Conservation (phyloP, 2,329 filamentous ascomycete species). For the Herpomyces periplanetae region DNA sequence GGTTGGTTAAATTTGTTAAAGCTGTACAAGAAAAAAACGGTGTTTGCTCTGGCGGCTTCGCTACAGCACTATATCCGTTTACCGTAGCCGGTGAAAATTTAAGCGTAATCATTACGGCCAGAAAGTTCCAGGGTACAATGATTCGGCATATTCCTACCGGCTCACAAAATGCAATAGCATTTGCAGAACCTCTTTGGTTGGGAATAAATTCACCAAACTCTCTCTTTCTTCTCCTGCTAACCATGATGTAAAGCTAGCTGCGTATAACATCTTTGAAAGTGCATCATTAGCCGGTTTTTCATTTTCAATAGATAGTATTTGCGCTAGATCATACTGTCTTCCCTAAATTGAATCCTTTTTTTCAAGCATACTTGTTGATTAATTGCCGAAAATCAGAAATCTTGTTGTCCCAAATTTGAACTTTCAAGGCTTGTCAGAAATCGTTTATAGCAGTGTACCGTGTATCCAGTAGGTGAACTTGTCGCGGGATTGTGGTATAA, state of each 20-base stretch:
- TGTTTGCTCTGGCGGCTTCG: slow-evolving; percentile 65
- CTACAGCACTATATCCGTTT: slow-evolving; percentile 75
- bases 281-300: slow-evolving; percentile 45
- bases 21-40: slow-evolving; percentile 68
- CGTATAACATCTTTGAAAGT: slow-evolving; percentile 27
- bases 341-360: too few relatives aligned
- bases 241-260: slow-evolving; percentile 39
- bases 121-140: slow-evolving; percentile 70
- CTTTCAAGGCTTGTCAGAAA: too few relatives aligned
- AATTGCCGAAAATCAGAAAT: too few relatives aligned
- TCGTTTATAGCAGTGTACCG: too few relatives aligned
- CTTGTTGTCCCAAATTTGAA: too few relatives aligned
- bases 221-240: slow-evolving; percentile 40
- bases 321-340: slow-evolving; percentile 48
- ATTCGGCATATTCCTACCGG: slow-evolving; percentile 47
- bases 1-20: slow-evolving; percentile 42
- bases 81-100: slow-evolving; percentile 37
- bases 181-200: slow-evolving; percentile 25
- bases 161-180: slow-evolving; percentile 41
- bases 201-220: slow-evolving; percentile 32
- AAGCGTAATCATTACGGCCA: slow-evolving; percentile 30
- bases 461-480: too few relatives aligned
- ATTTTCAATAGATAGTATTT: slow-evolving; percentile 57
- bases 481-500: too few relatives aligned
- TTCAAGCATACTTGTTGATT: too few relatives aligned